phyloP scores from a whole-genome alignment of 345 rosid species.

The Citrus reticulata region DNA sequence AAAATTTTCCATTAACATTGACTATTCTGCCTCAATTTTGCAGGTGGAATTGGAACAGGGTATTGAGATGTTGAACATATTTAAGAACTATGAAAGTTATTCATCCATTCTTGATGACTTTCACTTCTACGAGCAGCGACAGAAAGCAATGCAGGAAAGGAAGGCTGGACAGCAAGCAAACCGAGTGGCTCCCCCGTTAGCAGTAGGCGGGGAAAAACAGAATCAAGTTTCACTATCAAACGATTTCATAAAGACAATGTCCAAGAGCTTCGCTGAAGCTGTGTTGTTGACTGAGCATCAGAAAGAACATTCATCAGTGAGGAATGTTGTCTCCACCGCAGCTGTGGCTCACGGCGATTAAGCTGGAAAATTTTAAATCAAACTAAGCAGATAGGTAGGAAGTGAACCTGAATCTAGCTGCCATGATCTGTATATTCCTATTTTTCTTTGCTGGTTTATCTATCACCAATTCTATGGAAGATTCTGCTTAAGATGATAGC shows the following conservation, averaged over 20 bases:
- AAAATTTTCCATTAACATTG: neutral
- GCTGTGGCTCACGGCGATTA: slow-evolving; percentile 5
- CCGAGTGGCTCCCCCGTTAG: slow-evolving; percentile 21
- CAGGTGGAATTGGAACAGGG: slow-evolving; percentile 74
- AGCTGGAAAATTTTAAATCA: neutral
- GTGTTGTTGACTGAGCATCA: slow-evolving; percentile 30
- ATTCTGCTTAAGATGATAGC: slow-evolving; percentile 2
- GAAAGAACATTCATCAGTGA: neutral
- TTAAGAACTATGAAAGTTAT: slow-evolving; percentile 37
- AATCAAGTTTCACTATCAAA: slow-evolving; percentile 25
- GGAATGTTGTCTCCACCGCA: slow-evolving; percentile 3
- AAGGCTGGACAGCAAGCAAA: slow-evolving; percentile 47
- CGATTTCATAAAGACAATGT: slow-evolving; percentile 41
- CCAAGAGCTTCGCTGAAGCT: slow-evolving; percentile 59
- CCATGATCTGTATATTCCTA: neutral
- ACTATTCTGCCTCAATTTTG: neutral
- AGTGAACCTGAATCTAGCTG: slow-evolving; percentile 1
- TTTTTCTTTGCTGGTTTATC: neutral
- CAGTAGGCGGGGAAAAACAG: slow-evolving; percentile 16
- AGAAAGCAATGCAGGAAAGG: slow-evolving; percentile 62
- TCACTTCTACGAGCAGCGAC: slow-evolving; percentile 72
- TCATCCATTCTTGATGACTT: slow-evolving; percentile 81
- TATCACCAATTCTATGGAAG: neutral
- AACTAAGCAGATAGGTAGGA: neutral
- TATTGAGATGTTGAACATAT: slow-evolving; percentile 62